Conservation (phyloP, 345 rosid genomes). For the Triadica sebifera region DNA sequence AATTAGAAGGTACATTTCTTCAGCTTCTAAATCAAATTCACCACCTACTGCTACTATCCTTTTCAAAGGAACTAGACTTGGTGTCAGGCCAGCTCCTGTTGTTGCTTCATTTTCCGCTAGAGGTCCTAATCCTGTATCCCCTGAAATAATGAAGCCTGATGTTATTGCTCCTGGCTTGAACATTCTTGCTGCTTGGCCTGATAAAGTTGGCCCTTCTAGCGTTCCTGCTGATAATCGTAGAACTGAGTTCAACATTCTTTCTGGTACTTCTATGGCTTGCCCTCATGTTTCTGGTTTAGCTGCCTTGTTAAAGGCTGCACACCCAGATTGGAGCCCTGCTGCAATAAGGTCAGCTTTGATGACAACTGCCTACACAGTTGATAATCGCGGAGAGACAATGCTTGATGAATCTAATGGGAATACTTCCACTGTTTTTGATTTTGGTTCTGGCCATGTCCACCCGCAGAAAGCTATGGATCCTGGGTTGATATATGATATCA, state of each 20-base stretch:
- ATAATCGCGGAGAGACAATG: slow-evolving; percentile 30
- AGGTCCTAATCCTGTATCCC: slow-evolving; percentile 33
- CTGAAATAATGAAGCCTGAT: slow-evolving; percentile 35
- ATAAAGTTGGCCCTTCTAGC: slow-evolving; percentile 27
- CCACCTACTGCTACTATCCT: slow-evolving; percentile 24
- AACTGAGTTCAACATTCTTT: slow-evolving; percentile 33
- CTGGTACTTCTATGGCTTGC: slow-evolving; percentile 39
- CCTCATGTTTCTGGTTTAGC: slow-evolving; percentile 39
- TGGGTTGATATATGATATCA: slow-evolving; percentile 28
- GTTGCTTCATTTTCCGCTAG: slow-evolving; percentile 37
- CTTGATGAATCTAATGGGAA: slow-evolving; percentile 34
- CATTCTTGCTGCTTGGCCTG: slow-evolving; percentile 41
- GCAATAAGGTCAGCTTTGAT: slow-evolving; percentile 33
- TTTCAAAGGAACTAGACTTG: slow-evolving; percentile 27
- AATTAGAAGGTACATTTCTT: slow-evolving; percentile 28
- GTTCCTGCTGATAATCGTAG: slow-evolving; percentile 17
- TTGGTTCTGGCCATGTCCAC: slow-evolving; percentile 35
- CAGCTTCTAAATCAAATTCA: slow-evolving; percentile 19
- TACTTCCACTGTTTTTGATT: slow-evolving; percentile 26
- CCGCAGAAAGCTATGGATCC: slow-evolving; percentile 35
- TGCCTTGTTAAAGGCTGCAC: slow-evolving; percentile 32
- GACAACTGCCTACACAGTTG: slow-evolving; percentile 36
- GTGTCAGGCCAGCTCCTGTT: slow-evolving; percentile 30
- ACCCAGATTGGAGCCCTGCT: slow-evolving; percentile 36
- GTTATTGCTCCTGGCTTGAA: slow-evolving; percentile 38